Percentiles rank a stretch among this genome's conserved stretches.
phyloP scores from a whole-genome alignment of 768 basidiomycete genomes.

The Termitomyces sp. region DNA sequence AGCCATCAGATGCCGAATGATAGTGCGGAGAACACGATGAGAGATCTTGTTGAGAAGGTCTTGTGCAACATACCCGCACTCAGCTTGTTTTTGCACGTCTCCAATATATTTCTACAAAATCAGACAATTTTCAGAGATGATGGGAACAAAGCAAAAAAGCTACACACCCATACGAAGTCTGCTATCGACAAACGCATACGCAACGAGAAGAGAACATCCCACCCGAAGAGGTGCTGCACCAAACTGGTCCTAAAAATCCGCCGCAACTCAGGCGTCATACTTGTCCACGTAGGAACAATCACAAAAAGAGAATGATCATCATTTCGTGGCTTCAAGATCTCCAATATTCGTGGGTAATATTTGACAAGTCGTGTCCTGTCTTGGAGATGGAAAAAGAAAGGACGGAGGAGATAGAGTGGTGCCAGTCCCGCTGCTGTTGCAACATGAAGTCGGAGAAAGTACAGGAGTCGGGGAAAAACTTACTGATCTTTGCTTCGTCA shows the following conservation, averaged over 20 bases:
- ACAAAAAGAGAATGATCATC: slow-evolving; percentile 30
- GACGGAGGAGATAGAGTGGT: slow-evolving; percentile 47
- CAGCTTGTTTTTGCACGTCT: slow-evolving; percentile 31
- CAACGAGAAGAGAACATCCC: slow-evolving; percentile 43
- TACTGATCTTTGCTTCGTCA: slow-evolving; percentile 25
- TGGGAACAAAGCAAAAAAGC: background rate
- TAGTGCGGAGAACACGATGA: slow-evolving; percentile 44
- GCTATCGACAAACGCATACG: slow-evolving; percentile 52
- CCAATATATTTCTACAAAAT: slow-evolving; percentile 40
- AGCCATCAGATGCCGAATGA: slow-evolving; percentile 53
- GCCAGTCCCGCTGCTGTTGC: slow-evolving; percentile 33
- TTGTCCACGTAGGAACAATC: slow-evolving; percentile 21
- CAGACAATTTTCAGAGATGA: background rate
- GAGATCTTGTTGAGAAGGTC: slow-evolving; percentile 45
- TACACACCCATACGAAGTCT: slow-evolving; percentile 43
- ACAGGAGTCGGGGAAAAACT: slow-evolving; percentile 1
- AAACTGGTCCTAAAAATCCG: slow-evolving; percentile 46
- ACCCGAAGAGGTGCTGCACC: slow-evolving; percentile 55
- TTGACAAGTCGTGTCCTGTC: slow-evolving; percentile 27
- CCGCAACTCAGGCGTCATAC: slow-evolving; percentile 30
- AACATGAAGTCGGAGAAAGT: background rate
- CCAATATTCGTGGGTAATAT: slow-evolving; percentile 39
- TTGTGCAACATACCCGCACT: slow-evolving; percentile 50
- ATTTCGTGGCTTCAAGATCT: slow-evolving; percentile 29
- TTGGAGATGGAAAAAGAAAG: slow-evolving; percentile 41